Evolutionary conservation across 768 basidiomycete species (phyloP), one percentile per base, ranked within the genome.

Genomic region (Clavulina sp.): DNA sequence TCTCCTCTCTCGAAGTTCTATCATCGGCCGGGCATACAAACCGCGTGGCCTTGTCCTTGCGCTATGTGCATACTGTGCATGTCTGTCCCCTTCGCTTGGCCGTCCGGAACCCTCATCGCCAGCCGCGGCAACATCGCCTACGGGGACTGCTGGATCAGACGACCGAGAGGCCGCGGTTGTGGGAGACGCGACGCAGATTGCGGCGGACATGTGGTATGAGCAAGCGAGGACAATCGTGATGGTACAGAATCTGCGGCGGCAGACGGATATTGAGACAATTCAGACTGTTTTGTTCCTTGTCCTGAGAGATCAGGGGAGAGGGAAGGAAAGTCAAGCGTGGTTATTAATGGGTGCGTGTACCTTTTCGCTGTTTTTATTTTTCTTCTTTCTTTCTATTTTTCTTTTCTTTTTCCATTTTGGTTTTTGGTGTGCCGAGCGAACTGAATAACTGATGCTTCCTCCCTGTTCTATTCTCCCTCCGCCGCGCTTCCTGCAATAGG

Each of bases 121-220:
- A 13, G 21, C 21, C 13, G 43, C 43, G 1, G 9, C 9, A 9
- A 24, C 24, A 9, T 16, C 26, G 13, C n/a, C n/a, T n/a, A n/a
- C n/a, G n/a, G n/a, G n/a, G n/a, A n/a, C n/a, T n/a, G n/a, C n/a
- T n/a, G n/a, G n/a, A n/a, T n/a, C n/a, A n/a, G n/a, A n/a, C n/a
- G n/a, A n/a, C n/a, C n/a, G n/a, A n/a, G n/a, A n/a, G n/a, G n/a
- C n/a, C n/a, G n/a, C n/a, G n/a, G 43, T 9, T 16, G 26, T 28
- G 43, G 43, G 24, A 9, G 43, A 46, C 26, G 13, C 43, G 13
- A 16, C 43, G 24, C 13, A 24, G 43, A 46, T 46, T 26, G 24
- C 26, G 13, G 43, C 43, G 24, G 43, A 46, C 26, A 46, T 46
- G 43, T 46, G 43, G 43, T 46, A 46, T 28, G 43, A 46, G 43